Evolutionary conservation across 2,329 filamentous ascomycete genomes (phyloP).

Genomic region (Pseudogymnoascus sp.): DNA sequence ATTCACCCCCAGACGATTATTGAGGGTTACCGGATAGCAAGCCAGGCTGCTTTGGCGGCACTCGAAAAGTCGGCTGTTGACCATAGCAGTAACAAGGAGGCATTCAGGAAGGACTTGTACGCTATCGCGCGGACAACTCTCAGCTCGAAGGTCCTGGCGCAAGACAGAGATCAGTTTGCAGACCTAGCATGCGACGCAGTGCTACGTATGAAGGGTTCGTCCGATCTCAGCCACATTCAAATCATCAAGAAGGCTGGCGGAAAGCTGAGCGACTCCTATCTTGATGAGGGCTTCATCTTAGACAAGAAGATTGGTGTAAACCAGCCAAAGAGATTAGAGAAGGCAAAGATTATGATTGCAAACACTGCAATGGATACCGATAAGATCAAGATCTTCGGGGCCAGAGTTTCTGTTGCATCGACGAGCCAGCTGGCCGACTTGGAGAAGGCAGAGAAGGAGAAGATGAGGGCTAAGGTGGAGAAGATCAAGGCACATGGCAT

Average conservation of each 20-base stretch:
- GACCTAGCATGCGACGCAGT: constrained; percentile 87
- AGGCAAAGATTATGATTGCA: constrained; percentile 94
- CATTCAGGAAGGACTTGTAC: constrained; percentile 82
- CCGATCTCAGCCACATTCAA: constrained; percentile 94
- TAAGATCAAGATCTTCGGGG: constrained; percentile 99
- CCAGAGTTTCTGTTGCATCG: constrained; percentile 89
- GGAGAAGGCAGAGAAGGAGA: constrained; percentile 95
- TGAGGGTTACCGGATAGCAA: constrained; percentile 97
- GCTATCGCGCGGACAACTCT: constrained; percentile 91
- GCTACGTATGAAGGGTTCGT: constrained; percentile 78
- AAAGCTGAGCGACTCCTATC: constrained; percentile 94
- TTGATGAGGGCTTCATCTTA: constrained; percentile 96
- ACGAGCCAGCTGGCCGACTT: constrained; percentile 97
- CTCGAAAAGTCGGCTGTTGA: constrained; percentile 81
- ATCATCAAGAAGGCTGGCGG: constrained; percentile 99
- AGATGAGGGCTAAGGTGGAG: constrained; percentile 99
- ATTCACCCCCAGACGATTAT: constrained; percentile 99
- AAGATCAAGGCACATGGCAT: constrained; percentile 98
- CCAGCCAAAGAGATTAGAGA: constrained; percentile 94
- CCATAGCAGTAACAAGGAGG: constrained; percentile 73
- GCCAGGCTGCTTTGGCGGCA: constrained; percentile 75
- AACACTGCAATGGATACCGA: constrained; percentile 99
- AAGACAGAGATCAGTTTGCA: constrained; percentile 89
- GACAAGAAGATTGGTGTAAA: constrained; percentile 99
- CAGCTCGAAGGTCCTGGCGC: constrained; percentile 92